phyloP scores from a whole-genome alignment of 306 rosid species.

The Malus domestica region DNA sequence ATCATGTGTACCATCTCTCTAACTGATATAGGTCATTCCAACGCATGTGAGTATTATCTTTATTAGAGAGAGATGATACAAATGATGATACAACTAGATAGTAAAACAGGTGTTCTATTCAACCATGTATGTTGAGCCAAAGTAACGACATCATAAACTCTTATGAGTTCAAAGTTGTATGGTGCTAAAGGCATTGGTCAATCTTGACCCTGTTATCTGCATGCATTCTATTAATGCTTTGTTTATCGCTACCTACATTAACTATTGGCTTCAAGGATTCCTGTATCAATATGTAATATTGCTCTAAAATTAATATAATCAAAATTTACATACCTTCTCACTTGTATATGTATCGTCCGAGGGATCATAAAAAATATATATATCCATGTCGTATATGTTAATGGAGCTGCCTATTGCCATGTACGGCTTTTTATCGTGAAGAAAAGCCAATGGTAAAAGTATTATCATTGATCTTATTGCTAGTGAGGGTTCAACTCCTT shows the following conservation, averaged over 20 bases:
- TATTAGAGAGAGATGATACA: too few relatives aligned
- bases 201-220: not conserved
- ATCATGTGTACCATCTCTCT: too few relatives aligned
- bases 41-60: too few relatives aligned
- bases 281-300: not conserved
- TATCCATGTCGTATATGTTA: not conserved
- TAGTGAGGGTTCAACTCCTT: not conserved
- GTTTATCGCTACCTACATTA: not conserved
- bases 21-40: too few relatives aligned
- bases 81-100: too few relatives aligned
- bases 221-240: not conserved
- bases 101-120: not conserved
- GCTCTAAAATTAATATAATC: not conserved
- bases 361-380: too few relatives aligned
- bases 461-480: not conserved
- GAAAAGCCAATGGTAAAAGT: too few relatives aligned
- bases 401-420: not conserved
- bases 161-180: not conserved
- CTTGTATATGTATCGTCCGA: not conserved
- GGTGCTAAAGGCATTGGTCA: not conserved
- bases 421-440: not conserved
- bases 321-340: not conserved
- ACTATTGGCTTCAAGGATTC: not conserved
- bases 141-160: not conserved
- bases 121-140: not conserved